A percentile compares a stretch with the other conserved stretches of the same genome.
Conservation (phyloP, 306 rosid genomes). For the Psophocarpus tetragonolobus region DNA sequence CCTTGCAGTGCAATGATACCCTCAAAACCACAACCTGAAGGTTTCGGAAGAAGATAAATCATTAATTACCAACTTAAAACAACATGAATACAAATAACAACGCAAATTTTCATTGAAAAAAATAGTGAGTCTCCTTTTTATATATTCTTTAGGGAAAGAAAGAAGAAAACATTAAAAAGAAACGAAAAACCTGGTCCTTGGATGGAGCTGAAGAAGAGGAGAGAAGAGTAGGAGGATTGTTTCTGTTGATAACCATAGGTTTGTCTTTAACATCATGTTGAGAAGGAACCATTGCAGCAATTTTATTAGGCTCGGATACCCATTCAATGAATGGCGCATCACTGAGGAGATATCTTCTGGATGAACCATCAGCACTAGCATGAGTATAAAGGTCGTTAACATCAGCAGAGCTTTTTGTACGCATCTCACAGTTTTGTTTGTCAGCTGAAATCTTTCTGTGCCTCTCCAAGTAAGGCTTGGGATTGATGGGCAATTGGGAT, state of each 20-base stretch:
- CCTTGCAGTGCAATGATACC: slow-evolving; percentile 86
- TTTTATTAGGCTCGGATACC: slow-evolving; percentile 47
- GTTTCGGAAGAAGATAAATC: background rate
- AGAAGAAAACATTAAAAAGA: background rate
- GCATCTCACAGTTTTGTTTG: slow-evolving; percentile 31
- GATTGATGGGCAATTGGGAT: slow-evolving; percentile 66
- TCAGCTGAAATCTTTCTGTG: slow-evolving; percentile 51
- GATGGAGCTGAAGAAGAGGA: slow-evolving; percentile 48
- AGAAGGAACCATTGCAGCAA: slow-evolving; percentile 32
- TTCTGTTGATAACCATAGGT: slow-evolving; percentile 5
- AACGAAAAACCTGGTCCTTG: slow-evolving; percentile 56
- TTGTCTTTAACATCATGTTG: background rate
- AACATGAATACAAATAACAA: background rate
- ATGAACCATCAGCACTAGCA: slow-evolving; percentile 31
- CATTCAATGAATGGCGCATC: slow-evolving; percentile 53
- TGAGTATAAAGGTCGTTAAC: slow-evolving; percentile 34
- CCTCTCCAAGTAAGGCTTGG: slow-evolving; percentile 54
- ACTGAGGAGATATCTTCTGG: slow-evolving; percentile 49
- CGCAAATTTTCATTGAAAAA: background rate
- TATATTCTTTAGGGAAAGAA: background rate
- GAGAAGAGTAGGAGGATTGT: slow-evolving; percentile 28
- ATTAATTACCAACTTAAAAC: background rate
- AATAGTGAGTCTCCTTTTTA: background rate
- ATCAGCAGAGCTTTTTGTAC: slow-evolving; percentile 57
- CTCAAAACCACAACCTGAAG: slow-evolving; percentile 72